Evolutionary conservation across 768 basidiomycete species (phyloP).

Genomic region (Candolleomyces eurysporus): DNA sequence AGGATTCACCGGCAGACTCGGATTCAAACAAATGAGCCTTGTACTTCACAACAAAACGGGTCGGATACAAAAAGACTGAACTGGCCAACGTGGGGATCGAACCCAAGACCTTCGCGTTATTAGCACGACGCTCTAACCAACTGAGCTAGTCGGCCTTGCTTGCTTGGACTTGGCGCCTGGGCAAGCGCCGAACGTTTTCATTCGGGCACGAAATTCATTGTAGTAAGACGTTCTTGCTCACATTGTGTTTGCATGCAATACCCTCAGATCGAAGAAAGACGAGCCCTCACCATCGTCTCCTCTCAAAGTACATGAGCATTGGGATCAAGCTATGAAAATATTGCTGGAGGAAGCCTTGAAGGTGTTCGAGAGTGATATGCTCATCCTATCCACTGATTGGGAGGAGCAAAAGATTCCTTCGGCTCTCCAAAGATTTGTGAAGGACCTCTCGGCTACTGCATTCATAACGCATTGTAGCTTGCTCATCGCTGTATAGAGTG

Average conservation of each 20-base stretch:
- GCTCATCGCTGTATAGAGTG: conserved; percentile 18
- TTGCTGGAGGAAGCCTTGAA: conserved; percentile 54
- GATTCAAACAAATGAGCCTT: no score
- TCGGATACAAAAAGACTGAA: no score
- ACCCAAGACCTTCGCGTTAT: conserved; percentile 81
- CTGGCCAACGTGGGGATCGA: conserved; percentile 78
- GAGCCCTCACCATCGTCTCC: conserved; percentile 8
- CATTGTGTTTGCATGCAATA: no score
- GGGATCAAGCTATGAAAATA: conserved; percentile 55
- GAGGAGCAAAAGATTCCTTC: conserved; percentile 55
- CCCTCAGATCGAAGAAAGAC: neutral
- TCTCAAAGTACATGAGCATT: conserved; percentile 45
- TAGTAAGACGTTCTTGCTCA: no score
- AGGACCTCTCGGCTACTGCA: conserved; percentile 26
- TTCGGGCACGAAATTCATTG: no score
- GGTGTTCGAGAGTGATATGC: conserved; percentile 69
- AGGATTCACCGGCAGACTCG: no score
- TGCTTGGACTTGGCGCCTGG: no score
- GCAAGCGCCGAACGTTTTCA: no score
- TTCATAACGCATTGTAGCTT: conserved; percentile 3
- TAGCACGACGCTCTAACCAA: conserved; percentile 93
- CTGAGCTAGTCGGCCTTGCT: conserved; percentile 81
- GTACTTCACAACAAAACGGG: no score
- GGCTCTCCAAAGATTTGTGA: conserved; percentile 43
- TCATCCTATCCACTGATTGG: conserved; percentile 67